Evolutionary conservation across 306 rosid genomes (phyloP), one percentile per base, ranked within the genome.

Genomic region (Mimosa pudica): DNA sequence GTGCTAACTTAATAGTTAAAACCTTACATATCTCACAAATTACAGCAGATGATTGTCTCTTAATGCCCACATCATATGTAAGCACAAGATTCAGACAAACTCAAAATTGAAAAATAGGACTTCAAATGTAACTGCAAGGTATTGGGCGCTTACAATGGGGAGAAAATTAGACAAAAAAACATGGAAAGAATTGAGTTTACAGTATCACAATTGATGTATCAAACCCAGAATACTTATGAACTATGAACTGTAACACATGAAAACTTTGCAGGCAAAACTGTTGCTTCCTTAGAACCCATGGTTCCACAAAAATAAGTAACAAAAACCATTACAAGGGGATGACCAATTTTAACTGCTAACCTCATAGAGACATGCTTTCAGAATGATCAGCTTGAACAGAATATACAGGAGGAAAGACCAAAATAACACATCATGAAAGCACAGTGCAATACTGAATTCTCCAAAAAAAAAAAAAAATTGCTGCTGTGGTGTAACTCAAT

Each of bases 371-470:
- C 4, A 46, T 45, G 41, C 74, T 11, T 38, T 46, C 57, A 46
- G 49, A 70, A 70, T 70, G 38, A 70, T 70, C 38, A 44, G 74
- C 55, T 70, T 10, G 24, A 18, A 46, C 57, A 45, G 24, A 20
- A 46, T 20, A 70, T 7, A 47, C 33, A 68, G 38, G 74, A 70
- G 32, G 54, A 45, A 46, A 45, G 14, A 49, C 38, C 32, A 69
- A 10, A 69, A 69, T 5, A 69, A 41, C 49, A 70, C 55, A 61
- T 62, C 35, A 46, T 14, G 46, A 36, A 75, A 38, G 38, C 10
- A 61, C 68, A 76, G 1, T 7, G 51, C 71, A 66, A 74, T 55
- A 47, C 76, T 67, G 67, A 44, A 70, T 76, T 71, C 80, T 74
- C 51, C 35, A 32, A 52, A 66, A 10, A n/a, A 67, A 38, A 38